Base-by-base conservation (phyloP, 2,329 filamentous ascomycete genomes). In the Colletotrichum graminicola region DNA sequence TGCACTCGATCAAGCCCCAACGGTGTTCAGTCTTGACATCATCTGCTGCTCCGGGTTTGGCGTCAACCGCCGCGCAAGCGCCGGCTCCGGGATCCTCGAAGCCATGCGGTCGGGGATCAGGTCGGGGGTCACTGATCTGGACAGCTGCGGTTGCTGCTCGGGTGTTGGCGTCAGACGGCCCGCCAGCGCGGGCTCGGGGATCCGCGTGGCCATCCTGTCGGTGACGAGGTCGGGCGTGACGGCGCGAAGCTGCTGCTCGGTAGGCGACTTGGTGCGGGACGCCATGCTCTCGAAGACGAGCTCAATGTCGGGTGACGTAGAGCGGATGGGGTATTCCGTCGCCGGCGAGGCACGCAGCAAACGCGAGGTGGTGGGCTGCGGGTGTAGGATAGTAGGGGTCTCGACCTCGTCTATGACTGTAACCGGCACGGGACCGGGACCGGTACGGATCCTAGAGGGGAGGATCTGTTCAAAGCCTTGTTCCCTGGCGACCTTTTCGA, bases 401-500 rank as follows among this genome's bases (percentile, higher is more conserved):
- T 80, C 76, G 62, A 81, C 80, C 70, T 85, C 82, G 54, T 85
- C 82, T 54, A 88, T 77, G 61, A 83, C 80, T 49, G 82, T 82
- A 41, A 76, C 74, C 26, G 81, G 81, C 18, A 81, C 75, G 34
- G 80, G 76, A 21, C 80, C 80, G n/a, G 85, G 83, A 41, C 84
- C 86, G 14, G 86, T 89, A 74, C 88, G 85, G 69, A 89, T 85
- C 73, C 84, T 86, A 39, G 87, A 88, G 39, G 87, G 86, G 41
- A 88, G 81, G 70, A 88, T 88, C 75, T 89, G 87, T 78, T 89
- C 86, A 77, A 88, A 89, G 49, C 87, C 87, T 75, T 88, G 84
- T 72, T 85, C 82, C 32, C 78, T 84, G 54, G 90, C 90, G 2
- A 91, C 86, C 76, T 89, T 86, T 79, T 93, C 91, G 76, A 93